Evolutionary conservation across 345 rosid genomes (phyloP), one percentile per base, ranked within the genome.

Genomic region (Clausena lansium): DNA sequence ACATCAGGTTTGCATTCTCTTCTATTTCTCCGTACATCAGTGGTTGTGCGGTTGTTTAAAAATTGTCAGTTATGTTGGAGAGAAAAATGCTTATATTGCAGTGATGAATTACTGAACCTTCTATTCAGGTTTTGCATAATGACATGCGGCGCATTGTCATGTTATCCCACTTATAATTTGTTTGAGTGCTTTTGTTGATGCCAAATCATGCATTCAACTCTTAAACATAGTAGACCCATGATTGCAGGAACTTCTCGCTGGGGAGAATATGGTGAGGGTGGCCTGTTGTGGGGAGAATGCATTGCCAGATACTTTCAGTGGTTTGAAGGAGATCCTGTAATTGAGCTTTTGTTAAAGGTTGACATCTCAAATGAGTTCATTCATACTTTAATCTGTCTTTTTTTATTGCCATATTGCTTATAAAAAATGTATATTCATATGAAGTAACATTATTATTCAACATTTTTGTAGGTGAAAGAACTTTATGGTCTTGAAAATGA

Each of bases 181-280:
- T 75, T 64, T 11, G 52, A 19, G 60, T 63, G 22, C 36, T 68
- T 38, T 72, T 45, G 33, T 70, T 52, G 39, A 32, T 41, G 57
- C 60, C 54, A 64, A 25, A 57, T 71, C 38, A 50, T 9, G 24
- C 74, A 14, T 15, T 76, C 24, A 10, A 32, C 9, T 81, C 68
- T 50, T 75, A 41, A 79, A 63, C 52, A 6, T 74, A 35, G 10
- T 47, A 30, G 60, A 74, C 45, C 59, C 47, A 32, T 82, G 76
- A 45, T 27, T 81, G 76, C 81, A 96, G 99, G 97, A 76, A 96
- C 98, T 19, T 89, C 88, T 65, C 89, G 93, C n/a, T 96, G 99
- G 99, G 97, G 98, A 83, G 99, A 94, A 84, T 96, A 85, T 78
- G 99, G 99, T 55, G 90, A 86, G 83, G 99, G 99, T 36, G 99